These are phyloP conservation scores for Gyromitra esculenta DNA, from an alignment of 2,329 filamentous ascomycete species.

Conservation along the genomic window DNA sequence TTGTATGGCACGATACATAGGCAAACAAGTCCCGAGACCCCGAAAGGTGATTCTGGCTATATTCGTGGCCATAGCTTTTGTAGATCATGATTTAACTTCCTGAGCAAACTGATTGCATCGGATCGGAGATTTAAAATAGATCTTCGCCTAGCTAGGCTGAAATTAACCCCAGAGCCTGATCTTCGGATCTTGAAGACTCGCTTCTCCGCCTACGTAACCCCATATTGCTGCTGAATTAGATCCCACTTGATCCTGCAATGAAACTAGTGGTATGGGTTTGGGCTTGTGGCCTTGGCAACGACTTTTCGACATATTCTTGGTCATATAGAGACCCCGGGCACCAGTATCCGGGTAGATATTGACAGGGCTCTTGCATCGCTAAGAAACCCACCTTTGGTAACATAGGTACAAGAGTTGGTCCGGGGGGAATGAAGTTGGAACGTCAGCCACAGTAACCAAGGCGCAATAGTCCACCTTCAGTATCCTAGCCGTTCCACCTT, in stretches of 20 bases:
- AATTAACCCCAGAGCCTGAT: neutral
- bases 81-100: conserved; percentile 6
- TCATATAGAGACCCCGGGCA: neutral
- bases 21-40: neutral
- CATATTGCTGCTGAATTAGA: neutral
- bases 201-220: neutral
- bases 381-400: neutral
- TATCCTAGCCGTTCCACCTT: too few species aligned
- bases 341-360: neutral
- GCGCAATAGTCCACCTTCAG: too few species aligned
- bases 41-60: neutral
- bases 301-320: neutral
- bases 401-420: too few species aligned
- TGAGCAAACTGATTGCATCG: neutral
- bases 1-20: neutral
- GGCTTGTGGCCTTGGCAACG: neutral
- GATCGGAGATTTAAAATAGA: conserved; percentile 9
- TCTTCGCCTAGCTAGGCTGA: neutral
- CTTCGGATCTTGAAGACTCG: neutral
- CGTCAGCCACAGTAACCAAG: too few species aligned
- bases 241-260: neutral
- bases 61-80: neutral
- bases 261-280: neutral
- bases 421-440: too few species aligned
- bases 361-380: neutral